Percentiles rank a stretch among this genome's conserved stretches.
Conservation (phyloP, 495 filamentous ascomycete species). For the Clavariopsis aquatica region DNA sequence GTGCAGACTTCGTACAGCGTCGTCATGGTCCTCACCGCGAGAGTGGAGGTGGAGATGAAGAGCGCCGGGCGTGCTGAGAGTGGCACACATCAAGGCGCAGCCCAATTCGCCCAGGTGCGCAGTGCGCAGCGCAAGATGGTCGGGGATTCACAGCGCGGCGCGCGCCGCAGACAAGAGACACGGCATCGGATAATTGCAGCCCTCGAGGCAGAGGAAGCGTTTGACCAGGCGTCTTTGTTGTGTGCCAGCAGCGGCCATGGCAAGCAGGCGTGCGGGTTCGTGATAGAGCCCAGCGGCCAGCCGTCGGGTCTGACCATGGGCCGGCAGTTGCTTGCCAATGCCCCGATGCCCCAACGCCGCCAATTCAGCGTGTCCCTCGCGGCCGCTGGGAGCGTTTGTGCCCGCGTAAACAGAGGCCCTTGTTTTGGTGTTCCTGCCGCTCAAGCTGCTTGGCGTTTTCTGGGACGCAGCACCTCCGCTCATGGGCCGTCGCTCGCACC, state of each 20-base stretch:
- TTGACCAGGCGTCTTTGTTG: neutral
- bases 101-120: too few relatives aligned
- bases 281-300: neutral
- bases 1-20: too few relatives aligned
- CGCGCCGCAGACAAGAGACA: too few relatives aligned
- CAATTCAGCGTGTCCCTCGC: neutral
- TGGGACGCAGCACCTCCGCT: neutral
- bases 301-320: neutral
- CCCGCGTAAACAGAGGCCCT: constrained; percentile 11
- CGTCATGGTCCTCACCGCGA: too few relatives aligned
- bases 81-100: too few relatives aligned
- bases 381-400: neutral
- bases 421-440: constrained; percentile 31
- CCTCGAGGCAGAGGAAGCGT: neutral
- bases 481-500: neutral
- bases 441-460: constrained; percentile 15
- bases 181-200: constrained; percentile 18
- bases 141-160: neutral
- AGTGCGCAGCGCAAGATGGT: too few relatives aligned
- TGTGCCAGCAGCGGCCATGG: neutral
- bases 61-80: too few relatives aligned
- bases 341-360: neutral
- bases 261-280: neutral
- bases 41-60: too few relatives aligned
- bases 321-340: neutral